Evolutionary conservation across 2,329 filamentous ascomycete species (phyloP).

Genomic region (Colletotrichum sp.): DNA sequence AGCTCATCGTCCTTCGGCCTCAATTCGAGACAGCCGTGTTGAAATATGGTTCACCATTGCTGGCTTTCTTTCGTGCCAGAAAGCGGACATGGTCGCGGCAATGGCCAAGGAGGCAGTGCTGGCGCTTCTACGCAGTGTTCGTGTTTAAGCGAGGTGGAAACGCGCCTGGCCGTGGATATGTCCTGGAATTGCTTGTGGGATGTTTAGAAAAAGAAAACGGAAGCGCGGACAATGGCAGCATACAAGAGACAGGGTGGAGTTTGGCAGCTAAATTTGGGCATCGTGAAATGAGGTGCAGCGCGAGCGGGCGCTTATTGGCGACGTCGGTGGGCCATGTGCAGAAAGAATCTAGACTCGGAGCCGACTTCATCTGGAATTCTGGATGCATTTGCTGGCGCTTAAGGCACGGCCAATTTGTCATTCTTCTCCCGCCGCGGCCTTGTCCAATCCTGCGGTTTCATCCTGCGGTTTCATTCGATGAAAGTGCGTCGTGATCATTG

Average conservation of each 20-base stretch:
- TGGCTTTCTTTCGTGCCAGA: background rate
- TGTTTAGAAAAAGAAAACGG: background rate
- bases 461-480: background rate
- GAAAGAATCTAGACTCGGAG: background rate
- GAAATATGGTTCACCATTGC: background rate
- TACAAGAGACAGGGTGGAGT: background rate
- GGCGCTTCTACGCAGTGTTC: background rate
- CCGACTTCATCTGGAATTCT: background rate
- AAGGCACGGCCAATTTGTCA: background rate
- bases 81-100: background rate
- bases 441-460: background rate
- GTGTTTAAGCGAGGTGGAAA: background rate
- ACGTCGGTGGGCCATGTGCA: background rate
- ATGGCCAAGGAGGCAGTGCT: background rate
- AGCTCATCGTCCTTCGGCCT: background rate
- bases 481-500: background rate
- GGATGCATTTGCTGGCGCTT: background rate
- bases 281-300: background rate
- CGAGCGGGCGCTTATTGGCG: slow-evolving; percentile 3
- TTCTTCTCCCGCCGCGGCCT: background rate
- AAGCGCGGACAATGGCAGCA: background rate
- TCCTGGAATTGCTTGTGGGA: background rate
- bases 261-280: background rate
- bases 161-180: background rate
- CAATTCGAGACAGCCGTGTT: background rate